Conservation (phyloP, 2,329 filamentous ascomycete species). For the Fusarium heterosporum region DNA sequence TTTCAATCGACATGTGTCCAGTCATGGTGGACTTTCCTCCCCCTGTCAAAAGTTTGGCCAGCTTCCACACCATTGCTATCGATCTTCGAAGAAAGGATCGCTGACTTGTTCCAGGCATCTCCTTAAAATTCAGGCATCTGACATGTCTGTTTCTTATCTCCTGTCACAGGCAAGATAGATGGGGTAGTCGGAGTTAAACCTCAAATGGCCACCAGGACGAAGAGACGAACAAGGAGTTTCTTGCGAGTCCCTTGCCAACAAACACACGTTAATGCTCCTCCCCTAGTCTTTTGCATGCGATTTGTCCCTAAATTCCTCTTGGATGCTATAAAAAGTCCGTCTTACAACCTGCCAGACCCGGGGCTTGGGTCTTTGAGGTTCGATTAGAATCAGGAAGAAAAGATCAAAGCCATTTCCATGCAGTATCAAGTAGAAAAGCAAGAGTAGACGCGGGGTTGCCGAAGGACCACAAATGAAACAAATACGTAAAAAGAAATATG, state of each 20-base stretch:
- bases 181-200: neutral
- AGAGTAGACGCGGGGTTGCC: conserved; percentile 1
- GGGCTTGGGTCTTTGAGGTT: conserved; percentile 16
- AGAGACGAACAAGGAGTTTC: neutral
- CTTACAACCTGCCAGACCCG: conserved; percentile 22
- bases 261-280: conserved; percentile 33
- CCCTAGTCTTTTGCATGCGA: conserved; percentile 35
- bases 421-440: conserved; percentile 12
- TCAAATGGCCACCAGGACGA: neutral
- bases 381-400: conserved; percentile 12
- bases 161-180: neutral
- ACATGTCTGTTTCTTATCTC: conserved; percentile 15
- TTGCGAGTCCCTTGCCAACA: neutral
- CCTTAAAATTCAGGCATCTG: conserved; percentile 20
- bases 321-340: conserved; percentile 18
- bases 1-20: conserved; percentile 15
- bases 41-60: conserved; percentile 19
- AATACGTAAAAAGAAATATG: conserved; percentile 1
- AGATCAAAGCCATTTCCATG: neutral
- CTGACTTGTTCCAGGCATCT: neutral
- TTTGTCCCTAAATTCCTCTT: conserved; percentile 38
- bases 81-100: neutral
- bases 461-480: conserved; percentile 16
- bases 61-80: conserved; percentile 9
- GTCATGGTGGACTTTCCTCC: conserved; percentile 12